These are phyloP conservation scores for Plectosphaerella plurivora DNA, from an alignment of 2,329 filamentous ascomycete genomes.

Conservation along the genomic window DNA sequence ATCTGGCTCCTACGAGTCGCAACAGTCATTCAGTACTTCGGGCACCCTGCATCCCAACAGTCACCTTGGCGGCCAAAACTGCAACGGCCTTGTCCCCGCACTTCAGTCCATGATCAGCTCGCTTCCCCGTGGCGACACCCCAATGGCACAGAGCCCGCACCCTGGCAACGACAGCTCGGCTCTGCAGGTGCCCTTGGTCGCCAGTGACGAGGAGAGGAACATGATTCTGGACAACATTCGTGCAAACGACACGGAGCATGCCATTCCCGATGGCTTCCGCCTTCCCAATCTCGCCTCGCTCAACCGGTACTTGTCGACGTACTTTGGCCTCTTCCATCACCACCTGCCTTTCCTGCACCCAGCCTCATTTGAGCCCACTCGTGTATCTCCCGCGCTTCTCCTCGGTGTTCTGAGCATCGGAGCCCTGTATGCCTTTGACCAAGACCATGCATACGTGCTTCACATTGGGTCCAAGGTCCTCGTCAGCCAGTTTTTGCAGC, in stretches of 20 bases:
- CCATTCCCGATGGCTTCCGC: conserved; percentile 84
- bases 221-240: conserved; percentile 84
- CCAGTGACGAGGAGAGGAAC: conserved; percentile 79
- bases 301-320: conserved; percentile 91
- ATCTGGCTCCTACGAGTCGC: conserved; percentile 64
- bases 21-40: conserved; percentile 56
- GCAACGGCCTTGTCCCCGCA: conserved; percentile 58
- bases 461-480: conserved; percentile 97
- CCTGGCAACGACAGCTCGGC: conserved; percentile 61
- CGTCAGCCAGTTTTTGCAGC: conserved; percentile 93
- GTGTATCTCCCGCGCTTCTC: conserved; percentile 76
- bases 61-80: conserved; percentile 60
- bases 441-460: conserved; percentile 93
- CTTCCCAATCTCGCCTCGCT: conserved; percentile 75
- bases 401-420: conserved; percentile 92
- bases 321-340: conserved; percentile 96
- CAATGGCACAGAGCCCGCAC: conserved; percentile 70
- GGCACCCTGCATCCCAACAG: conserved; percentile 54
- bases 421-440: conserved; percentile 93
- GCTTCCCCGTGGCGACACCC: conserved; percentile 60
- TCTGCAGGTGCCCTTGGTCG: conserved; percentile 72
- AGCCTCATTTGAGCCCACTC: conserved; percentile 78
- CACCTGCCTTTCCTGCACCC: conserved; percentile 95
- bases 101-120: conserved; percentile 71
- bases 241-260: conserved; percentile 72